Conservation (phyloP, 2,329 filamentous ascomycete genomes). For the Botrytis deweyae region DNA sequence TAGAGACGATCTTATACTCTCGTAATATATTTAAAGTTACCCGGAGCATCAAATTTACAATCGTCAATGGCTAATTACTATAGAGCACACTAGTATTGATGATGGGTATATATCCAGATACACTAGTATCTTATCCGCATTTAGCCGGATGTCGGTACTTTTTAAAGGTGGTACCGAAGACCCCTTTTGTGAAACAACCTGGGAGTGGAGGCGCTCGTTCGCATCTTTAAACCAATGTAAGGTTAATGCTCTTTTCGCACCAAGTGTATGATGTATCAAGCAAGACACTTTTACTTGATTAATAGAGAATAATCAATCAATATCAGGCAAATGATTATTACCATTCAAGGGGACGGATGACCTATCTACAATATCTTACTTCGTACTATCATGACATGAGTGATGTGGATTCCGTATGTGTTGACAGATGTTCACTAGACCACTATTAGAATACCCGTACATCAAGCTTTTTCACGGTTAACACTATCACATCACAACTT, state of each 20-base stretch:
- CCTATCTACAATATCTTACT: not conserved
- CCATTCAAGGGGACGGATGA: not conserved
- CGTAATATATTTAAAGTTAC: not conserved
- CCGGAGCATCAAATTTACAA: not conserved
- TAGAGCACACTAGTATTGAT: not conserved
- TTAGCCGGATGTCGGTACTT: not conserved
- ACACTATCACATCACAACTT: not conserved
- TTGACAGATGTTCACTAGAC: not conserved
- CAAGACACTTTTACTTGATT: not conserved
- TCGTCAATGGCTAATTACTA: not conserved
- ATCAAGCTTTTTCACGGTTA: not conserved
- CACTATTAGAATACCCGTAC: not conserved
- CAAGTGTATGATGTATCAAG: not conserved
- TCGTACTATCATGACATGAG: not conserved
- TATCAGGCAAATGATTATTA: not conserved
- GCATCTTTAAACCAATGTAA: not conserved
- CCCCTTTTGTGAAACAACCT: not conserved
- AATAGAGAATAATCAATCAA: not conserved
- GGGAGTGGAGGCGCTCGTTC: not conserved
- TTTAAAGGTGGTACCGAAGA: not conserved
- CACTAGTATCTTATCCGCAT: not conserved
- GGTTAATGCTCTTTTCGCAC: not conserved
- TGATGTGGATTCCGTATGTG: not conserved
- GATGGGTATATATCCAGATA: not conserved
- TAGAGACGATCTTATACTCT: not conserved